These are phyloP conservation scores for Zychaea mexicana DNA, from an alignment of 371 early-diverging fungal species.

Conservation along the genomic window DNA sequence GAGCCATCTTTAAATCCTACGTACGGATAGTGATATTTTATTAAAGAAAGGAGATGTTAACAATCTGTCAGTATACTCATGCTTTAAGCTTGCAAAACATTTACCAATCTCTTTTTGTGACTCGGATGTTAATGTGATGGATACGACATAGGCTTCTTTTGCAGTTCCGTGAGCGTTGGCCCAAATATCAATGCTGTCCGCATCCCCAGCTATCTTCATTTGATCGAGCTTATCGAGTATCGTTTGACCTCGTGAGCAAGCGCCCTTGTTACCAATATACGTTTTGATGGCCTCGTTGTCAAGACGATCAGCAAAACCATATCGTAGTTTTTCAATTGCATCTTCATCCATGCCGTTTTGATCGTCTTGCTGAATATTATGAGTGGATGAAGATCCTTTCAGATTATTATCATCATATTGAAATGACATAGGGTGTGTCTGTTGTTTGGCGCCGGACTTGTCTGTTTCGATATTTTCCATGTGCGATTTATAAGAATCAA, in stretches of 20 bases:
- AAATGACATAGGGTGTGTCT: background rate
- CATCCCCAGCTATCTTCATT: slow-evolving; percentile 6
- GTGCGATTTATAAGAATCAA: background rate
- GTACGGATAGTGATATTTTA: background rate
- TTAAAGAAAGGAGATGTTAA: too few relatives aligned
- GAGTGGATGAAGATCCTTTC: background rate
- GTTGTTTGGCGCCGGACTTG: too few relatives aligned
- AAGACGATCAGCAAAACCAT: slow-evolving; percentile 3
- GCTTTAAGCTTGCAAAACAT: background rate
- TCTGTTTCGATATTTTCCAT: background rate
- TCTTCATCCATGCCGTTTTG: background rate
- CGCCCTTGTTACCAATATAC: slow-evolving; percentile 18
- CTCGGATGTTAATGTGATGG: background rate
- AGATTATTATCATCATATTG: background rate
- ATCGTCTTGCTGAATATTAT: too few relatives aligned
- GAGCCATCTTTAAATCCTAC: slow-evolving; percentile 7
- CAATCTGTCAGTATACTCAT: background rate
- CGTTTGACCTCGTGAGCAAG: slow-evolving; percentile 12
- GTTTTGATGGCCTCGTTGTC: background rate
- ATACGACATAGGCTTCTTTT: slow-evolving; percentile 8
- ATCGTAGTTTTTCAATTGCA: background rate
- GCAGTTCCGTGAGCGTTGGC: slow-evolving; percentile 15
- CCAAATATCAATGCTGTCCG: slow-evolving; percentile 2
- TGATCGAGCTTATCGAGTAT: slow-evolving; percentile 12
- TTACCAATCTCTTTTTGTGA: background rate